phyloP scores from a whole-genome alignment of 345 rosid species.

The Barbarea vulgaris region DNA sequence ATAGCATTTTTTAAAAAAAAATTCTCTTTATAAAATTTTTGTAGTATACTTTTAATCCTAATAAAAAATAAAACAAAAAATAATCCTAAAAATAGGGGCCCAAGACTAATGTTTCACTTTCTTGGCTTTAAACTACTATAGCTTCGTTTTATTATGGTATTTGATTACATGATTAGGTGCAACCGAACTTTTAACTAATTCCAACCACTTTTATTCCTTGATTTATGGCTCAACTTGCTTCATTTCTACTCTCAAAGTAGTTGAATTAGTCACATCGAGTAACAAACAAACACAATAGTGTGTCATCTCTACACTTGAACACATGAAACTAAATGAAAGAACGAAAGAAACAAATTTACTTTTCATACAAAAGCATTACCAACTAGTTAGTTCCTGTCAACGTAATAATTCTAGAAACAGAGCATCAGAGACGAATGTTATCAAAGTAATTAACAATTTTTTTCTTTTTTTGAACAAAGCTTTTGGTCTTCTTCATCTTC shows the following conservation, averaged over 20 bases:
- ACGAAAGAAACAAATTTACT: slow-evolving; percentile 28
- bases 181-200: background rate
- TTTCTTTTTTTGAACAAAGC: background rate
- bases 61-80: too few species aligned
- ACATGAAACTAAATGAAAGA: slow-evolving; percentile 11
- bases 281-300: slow-evolving; percentile 18
- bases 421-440: slow-evolving; percentile 5
- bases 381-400: slow-evolving; percentile 30
- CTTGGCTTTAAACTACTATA: background rate
- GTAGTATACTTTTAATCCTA: too few species aligned
- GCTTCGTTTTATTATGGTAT: background rate
- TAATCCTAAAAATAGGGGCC: too few species aligned
- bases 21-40: too few species aligned
- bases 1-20: too few species aligned
- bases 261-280: background rate
- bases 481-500: background rate
- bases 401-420: slow-evolving; percentile 26
- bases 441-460: slow-evolving; percentile 20
- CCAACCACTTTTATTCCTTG: background rate
- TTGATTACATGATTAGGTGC: slow-evolving; percentile 21
- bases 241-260: slow-evolving; percentile 33
- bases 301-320: slow-evolving; percentile 19
- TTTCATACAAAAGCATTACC: slow-evolving; percentile 26
- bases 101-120: too few species aligned
- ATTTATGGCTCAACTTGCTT: slow-evolving; percentile 12